Base-by-base conservation (phyloP, 257 asterid genomes). In the Solanum okadae region DNA sequence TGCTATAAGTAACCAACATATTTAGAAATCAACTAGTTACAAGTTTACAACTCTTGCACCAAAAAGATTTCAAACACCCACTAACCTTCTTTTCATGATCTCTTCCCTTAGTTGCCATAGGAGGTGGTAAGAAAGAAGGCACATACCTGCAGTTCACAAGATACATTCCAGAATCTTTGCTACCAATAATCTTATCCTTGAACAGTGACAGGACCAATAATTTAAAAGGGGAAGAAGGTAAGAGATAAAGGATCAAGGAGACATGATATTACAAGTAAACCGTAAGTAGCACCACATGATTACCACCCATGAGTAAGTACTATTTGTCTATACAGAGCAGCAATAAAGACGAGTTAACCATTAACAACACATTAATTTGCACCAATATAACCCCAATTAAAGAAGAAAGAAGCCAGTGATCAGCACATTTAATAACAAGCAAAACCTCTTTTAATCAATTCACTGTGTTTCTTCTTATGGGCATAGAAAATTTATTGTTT, bases 91-190 rank as follows among this genome's bases (percentile, higher is more conserved):
- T 61, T 85, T 96, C 98, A 85, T 90, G 91, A 76, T 96, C 99
- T 93, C 93, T 95, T 90, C 91, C 92, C 94, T 94, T 96, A 88
- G 95, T 90, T 90, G 98, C 98, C 97, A 93, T 90, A 87, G 98
- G 96, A 90, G 99, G 99, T 23, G 99, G 99, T 88, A 95, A 90
- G 91, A 95, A 96, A 88, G 98, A 96, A 35, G 99, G 99, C 25
- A 96, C 98, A 93, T 96, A 96, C 98, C 99, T 96, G 99, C 94
- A 94, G 87, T 91, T 90, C 78, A 88, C 91, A 88, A 91, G 91
- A 89, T 84, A 90, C 91, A 91, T 91, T 96, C 93, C 93, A 93
- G 90, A 86, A 91, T 93, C 90, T 89, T 81, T 87, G 88, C 91
- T 85, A 88, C 82, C 35, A 68, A 90, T 84, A 91, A 90, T 91